Evolutionary conservation across 2,329 filamentous ascomycete species (phyloP), one percentile per base, ranked within the genome.

Genomic region (Neurospora sp.): DNA sequence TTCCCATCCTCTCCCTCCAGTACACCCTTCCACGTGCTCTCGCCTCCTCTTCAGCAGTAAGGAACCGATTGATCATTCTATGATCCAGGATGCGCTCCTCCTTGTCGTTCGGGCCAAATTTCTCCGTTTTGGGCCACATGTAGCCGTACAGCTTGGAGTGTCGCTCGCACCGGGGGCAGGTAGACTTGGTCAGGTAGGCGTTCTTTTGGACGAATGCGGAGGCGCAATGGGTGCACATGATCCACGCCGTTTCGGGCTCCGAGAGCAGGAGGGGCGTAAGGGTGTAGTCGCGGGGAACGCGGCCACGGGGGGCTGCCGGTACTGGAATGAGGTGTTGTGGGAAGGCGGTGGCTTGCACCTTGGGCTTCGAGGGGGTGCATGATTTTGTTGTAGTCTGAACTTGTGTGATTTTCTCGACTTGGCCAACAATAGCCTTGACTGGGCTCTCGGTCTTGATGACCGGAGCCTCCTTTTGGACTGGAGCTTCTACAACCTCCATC

Each of bases 91-190:
- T 83, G 10, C 89, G 81, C 77, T 90, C 86, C 74, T 91, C 89
- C 70, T 87, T 89, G 77, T 98, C 96, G 23, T 86, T 80, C 17
- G 88, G 88, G 0, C 92, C 92, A 36, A 91, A 89, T 72, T 86
- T 91, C 71, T 97, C 91, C 0, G 96, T 98, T 83, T 99, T 97
- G 6, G 96, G 96, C 96, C 96, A 99, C 70, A 91, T 85, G 77
- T 92, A 97, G 0, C 96, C 96, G 78, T 98, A 99, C 0, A 99
- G 82, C 82, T 97, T 98, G 17, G 92, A 96, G 78, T 99, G 96
- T 0, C 96, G 88, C 81, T 99, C 96, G 79, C 96, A 99, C 7
- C 96, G 89, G 4, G 93, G 94, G 78, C 96, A 99, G 17, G 93
- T 91, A 67, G 91, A 89, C 68, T 91, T 89, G 1, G 94, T 97